These are phyloP conservation scores for Candida koratica DNA, from an alignment of 805 yeast species.

Conservation along the genomic window DNA sequence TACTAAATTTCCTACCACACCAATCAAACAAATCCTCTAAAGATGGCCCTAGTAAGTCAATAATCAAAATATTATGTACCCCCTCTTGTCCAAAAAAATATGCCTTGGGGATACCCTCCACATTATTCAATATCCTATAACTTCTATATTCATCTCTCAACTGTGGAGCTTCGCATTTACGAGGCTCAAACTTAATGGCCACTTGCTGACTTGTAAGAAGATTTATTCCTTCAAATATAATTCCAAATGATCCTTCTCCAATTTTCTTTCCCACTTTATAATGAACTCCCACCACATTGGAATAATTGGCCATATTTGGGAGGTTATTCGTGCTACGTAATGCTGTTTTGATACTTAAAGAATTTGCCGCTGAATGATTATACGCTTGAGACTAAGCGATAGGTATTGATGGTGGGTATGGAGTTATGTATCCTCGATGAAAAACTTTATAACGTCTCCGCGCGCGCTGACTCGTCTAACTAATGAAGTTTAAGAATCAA, in stretches of 20 bases:
- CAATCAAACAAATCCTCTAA: slow-evolving; percentile 81
- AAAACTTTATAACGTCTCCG: slow-evolving; percentile 3
- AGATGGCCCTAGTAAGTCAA: slow-evolving; percentile 76
- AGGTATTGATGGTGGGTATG: not conserved
- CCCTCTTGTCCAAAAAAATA: slow-evolving; percentile 87
- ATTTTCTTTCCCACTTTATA: slow-evolving; percentile 79
- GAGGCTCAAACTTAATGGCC: slow-evolving; percentile 77
- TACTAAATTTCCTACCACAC: slow-evolving; percentile 75
- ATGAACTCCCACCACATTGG: slow-evolving; percentile 52
- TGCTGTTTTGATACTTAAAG: no score
- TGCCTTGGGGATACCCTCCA: slow-evolving; percentile 76
- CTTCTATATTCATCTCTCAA: slow-evolving; percentile 77
- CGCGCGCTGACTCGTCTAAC: slow-evolving; percentile 1
- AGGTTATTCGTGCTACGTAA: no score
- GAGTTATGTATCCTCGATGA: slow-evolving; percentile 6
- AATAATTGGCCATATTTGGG: slow-evolving; percentile 11
- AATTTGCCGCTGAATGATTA: no score
- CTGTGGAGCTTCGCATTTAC: slow-evolving; percentile 81
- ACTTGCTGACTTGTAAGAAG: slow-evolving; percentile 60
- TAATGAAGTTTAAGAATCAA: slow-evolving; percentile 17
- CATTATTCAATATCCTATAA: slow-evolving; percentile 64
- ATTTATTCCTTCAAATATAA: slow-evolving; percentile 77
- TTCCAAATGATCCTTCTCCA: slow-evolving; percentile 86
- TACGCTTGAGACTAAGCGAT: no score
- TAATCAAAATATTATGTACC: slow-evolving; percentile 69